phyloP scores from a whole-genome alignment of 495 filamentous ascomycete species.

The Xeromyces bisporus region DNA sequence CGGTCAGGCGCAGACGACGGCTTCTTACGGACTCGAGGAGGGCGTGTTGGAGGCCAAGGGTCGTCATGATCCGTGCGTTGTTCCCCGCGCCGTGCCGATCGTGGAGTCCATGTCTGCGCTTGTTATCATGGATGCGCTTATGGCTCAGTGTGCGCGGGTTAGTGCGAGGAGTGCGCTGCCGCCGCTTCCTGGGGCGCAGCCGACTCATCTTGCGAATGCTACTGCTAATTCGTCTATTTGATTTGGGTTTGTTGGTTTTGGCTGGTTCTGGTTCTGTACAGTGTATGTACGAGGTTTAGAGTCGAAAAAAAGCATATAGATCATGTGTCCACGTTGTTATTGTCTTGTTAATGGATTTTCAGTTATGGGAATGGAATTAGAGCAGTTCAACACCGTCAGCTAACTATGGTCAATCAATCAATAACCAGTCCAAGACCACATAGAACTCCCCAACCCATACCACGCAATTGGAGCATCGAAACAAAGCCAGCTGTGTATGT shows the following conservation, averaged over 20 bases:
- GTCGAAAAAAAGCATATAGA: no score
- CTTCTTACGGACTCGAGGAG: slow-evolving; percentile 56
- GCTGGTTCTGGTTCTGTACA: no score
- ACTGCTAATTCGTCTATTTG: slow-evolving; percentile 1
- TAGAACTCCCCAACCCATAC: neutral
- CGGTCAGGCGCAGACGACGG: slow-evolving; percentile 75
- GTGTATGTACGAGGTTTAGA: no score
- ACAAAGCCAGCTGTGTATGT: no score
- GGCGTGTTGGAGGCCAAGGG: slow-evolving; percentile 86
- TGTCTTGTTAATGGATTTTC: no score
- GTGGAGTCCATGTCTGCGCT: slow-evolving; percentile 92
- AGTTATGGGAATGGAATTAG: no score
- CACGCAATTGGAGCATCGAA: neutral
- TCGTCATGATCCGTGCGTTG: slow-evolving; percentile 88
- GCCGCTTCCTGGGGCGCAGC: slow-evolving; percentile 20
- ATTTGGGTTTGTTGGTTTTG: no score
- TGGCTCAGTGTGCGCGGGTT: slow-evolving; percentile 65
- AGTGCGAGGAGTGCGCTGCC: slow-evolving; percentile 26
- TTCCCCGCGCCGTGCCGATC: slow-evolving; percentile 85
- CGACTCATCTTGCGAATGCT: slow-evolving; percentile 16
- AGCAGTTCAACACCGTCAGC: no score
- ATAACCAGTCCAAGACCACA: neutral
- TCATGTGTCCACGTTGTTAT: no score
- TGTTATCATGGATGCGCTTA: slow-evolving; percentile 78
- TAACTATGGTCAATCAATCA: no score